A percentile compares a stretch with the other conserved stretches of the same genome.
Conservation (phyloP, 768 basidiomycete genomes). For the Pleurotus cornucopiae region DNA sequence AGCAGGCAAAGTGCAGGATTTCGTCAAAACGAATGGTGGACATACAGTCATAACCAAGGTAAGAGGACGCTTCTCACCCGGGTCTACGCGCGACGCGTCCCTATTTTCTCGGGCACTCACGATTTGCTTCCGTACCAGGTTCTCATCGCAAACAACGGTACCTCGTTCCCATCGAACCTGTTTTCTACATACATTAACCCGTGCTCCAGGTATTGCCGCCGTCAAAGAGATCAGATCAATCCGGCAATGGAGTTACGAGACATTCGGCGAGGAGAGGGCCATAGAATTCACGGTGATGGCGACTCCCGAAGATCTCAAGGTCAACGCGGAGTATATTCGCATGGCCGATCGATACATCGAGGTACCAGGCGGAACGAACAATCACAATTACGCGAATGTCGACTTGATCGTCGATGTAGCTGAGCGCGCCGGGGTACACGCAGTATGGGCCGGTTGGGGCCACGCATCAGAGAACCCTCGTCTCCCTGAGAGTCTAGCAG, state of each 20-base stretch:
- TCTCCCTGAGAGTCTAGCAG: conserved; percentile 87
- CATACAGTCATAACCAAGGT: conserved; percentile 99
- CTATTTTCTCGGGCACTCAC: not conserved
- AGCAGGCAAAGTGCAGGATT: conserved; percentile 78
- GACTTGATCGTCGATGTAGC: conserved; percentile 98
- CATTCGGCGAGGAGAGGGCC: conserved; percentile 92
- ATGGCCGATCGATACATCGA: conserved; percentile 99
- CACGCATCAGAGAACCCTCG: conserved; percentile 99
- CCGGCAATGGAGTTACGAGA: conserved; percentile 99
- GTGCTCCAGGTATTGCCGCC: conserved; percentile 83
- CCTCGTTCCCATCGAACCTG: conserved; percentile 10
- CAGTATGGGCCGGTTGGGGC: conserved; percentile 99
- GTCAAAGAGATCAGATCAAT: conserved; percentile 99
- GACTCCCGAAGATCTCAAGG: conserved; percentile 96
- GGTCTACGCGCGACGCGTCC: conserved; percentile 6
- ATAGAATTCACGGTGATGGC: conserved; percentile 99
- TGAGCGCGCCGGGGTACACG: conserved; percentile 95
- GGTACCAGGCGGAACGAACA: conserved; percentile 96
- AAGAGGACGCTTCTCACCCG: conserved; percentile 17
- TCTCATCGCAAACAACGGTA: conserved; percentile 98
- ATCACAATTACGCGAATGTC: conserved; percentile 99
- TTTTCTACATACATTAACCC: conserved; percentile 15
- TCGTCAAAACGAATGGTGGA: conserved; percentile 86
- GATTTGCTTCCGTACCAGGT: conserved; percentile 48
- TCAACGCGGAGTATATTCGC: conserved; percentile 99